phyloP scores from a whole-genome alignment of 768 basidiomycete species.

The Trametes cinnabarina region DNA sequence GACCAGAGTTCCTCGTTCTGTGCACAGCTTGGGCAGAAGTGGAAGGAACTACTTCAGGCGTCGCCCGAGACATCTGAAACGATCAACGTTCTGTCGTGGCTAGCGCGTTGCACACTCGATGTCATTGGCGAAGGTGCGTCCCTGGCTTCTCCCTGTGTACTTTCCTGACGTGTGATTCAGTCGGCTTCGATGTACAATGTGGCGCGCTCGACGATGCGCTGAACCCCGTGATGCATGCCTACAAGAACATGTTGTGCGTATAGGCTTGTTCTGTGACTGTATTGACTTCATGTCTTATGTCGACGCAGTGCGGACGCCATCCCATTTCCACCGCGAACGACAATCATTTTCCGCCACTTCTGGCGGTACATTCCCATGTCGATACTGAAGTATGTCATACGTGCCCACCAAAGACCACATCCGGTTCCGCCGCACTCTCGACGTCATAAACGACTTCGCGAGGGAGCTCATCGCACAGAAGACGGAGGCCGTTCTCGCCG shows the following conservation, averaged over 20 bases:
- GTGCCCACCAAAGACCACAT: conserved; percentile 29
- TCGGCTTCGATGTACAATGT: conserved; percentile 28
- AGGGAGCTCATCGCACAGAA: conserved; percentile 26
- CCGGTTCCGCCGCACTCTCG: conserved; percentile 29
- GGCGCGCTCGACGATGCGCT: conserved; percentile 23
- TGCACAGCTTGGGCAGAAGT: conserved; percentile 24
- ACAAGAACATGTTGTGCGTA: conserved; percentile 27
- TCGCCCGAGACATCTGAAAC: neutral
- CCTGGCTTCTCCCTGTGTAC: neutral
- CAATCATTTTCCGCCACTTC: conserved; percentile 27
- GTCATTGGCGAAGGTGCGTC: conserved; percentile 27
- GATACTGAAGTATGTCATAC: conserved; percentile 28
- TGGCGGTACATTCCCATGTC: conserved; percentile 31
- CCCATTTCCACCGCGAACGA: conserved; percentile 23
- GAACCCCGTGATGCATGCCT: conserved; percentile 22
- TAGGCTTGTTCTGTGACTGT: too few species aligned
- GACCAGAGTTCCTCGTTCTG: neutral
- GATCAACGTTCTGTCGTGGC: conserved; percentile 22
- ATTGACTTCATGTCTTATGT: neutral
- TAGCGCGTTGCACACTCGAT: conserved; percentile 27
- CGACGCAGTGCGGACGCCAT: conserved; percentile 24
- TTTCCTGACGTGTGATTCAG: conserved; percentile 1
- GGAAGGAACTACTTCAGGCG: conserved; percentile 22
- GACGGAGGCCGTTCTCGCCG: conserved; percentile 16
- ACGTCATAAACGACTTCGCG: conserved; percentile 25